These are phyloP conservation scores for Paraphaeosphaeria minitans DNA, from an alignment of 2,329 filamentous ascomycete genomes.

Conservation along the genomic window DNA sequence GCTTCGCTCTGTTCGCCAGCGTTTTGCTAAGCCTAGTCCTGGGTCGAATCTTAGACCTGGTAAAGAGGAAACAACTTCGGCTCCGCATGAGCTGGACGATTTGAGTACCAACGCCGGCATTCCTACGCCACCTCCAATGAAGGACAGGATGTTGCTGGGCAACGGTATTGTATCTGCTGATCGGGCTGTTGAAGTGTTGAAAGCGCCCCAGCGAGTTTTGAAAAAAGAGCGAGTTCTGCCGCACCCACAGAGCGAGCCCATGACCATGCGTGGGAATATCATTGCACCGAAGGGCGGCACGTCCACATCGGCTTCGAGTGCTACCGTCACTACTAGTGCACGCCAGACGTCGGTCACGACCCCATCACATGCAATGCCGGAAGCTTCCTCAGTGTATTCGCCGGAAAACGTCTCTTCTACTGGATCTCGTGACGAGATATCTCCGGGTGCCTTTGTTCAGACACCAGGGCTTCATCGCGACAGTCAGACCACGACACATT, in stretches of 20 bases:
- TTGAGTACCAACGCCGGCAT: constrained; percentile 11
- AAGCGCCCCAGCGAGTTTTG: constrained; percentile 21
- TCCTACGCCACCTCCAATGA: constrained; percentile 12
- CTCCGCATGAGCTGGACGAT: constrained; percentile 9
- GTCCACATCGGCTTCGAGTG: constrained; percentile 11
- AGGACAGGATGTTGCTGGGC: constrained; percentile 2
- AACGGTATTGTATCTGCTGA: background rate
- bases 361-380: constrained; percentile 17
- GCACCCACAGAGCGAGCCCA: constrained; percentile 7
- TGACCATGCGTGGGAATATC: background rate
- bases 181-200: constrained; percentile 8
- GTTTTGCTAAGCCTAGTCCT: constrained; percentile 21
- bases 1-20: constrained; percentile 26
- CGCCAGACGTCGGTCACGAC: constrained; percentile 23
- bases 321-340: constrained; percentile 3
- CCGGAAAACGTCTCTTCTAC: constrained; percentile 25
- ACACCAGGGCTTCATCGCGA: constrained; percentile 25
- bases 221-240: constrained; percentile 15
- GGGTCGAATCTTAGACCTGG: constrained; percentile 1
- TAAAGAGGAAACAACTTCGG: background rate
- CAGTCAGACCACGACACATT: constrained; percentile 43
- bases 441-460: constrained; percentile 17
- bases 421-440: constrained; percentile 18
- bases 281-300: constrained; percentile 10
- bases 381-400: constrained; percentile 34